A percentile compares a stretch with the other conserved stretches of the same genome.
These are phyloP conservation scores for Citrus glauca DNA, from an alignment of 345 rosid genomes.

Conservation along the genomic window DNA sequence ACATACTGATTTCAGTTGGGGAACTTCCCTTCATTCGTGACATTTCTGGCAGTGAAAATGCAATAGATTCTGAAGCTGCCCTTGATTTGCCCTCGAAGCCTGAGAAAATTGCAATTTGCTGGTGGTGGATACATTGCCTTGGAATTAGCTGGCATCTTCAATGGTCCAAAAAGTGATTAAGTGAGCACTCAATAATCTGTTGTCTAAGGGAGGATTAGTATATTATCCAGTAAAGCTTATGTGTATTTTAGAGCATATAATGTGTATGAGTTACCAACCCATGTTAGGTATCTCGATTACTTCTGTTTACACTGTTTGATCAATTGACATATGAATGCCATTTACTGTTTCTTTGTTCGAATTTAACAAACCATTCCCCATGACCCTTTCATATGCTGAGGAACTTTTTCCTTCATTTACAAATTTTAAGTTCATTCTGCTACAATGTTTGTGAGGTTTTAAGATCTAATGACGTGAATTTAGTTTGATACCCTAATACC, in stretches of 20 bases:
- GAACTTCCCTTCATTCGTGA: conserved; percentile 91
- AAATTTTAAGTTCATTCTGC: not conserved
- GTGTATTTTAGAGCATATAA: not conserved
- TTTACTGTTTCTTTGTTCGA: not conserved
- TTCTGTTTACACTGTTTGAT: not conserved
- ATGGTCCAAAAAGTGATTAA: conserved; percentile 40
- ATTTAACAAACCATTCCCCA: not conserved
- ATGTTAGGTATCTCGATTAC: not conserved
- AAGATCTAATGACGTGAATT: not conserved
- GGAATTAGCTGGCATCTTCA: conserved; percentile 92
- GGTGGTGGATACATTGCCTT: conserved; percentile 94
- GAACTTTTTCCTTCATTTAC: not conserved
- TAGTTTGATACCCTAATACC: not conserved
- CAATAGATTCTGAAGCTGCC: conserved; percentile 91
- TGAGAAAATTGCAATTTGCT: conserved; percentile 64
- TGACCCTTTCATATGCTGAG: not conserved
- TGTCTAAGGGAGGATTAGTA: not conserved
- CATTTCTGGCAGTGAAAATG: conserved; percentile 80
- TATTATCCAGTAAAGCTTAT: not conserved
- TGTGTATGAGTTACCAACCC: not conserved
- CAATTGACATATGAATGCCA: not conserved
- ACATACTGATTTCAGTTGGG: conserved; percentile 82
- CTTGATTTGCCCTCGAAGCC: conserved; percentile 93
- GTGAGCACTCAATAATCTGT: not conserved
- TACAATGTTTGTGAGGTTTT: not conserved